Evolutionary conservation across 129 eudicot species (phyloP), one percentile per base, ranked within the genome.

Genomic region (Chrysanthemum lavandulifolium): DNA sequence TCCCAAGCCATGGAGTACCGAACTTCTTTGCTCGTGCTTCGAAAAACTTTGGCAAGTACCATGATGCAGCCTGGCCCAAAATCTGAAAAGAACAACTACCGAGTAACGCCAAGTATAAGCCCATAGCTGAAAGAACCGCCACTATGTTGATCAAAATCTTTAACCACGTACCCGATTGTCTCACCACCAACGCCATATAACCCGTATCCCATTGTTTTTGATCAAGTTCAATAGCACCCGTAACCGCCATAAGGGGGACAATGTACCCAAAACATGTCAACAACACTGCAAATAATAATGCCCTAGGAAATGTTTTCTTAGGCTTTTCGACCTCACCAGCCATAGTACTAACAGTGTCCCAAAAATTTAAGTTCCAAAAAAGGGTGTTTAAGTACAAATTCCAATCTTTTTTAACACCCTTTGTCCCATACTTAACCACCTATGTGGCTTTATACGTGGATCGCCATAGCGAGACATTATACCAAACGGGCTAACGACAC

Each of bases 1-100:
- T 85, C 54, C 86, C 86, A 0, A 82, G 83, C 90, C 90, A 85
- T 36, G 90, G 90, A n/a, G 90, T 85, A 6, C 74, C 65, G 43
- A 86, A 86, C 82, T 80, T 80, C 15, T 72, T 86, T 1, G 88
- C 83, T 51, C 91, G 56, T 6, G 51, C 4, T 4, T 63, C 76
- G 18, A 77, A 86, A 10, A 83, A 81, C 66, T 77, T 81, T 0
- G 91, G 91, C 73, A 86, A 53, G 33, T 80, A 27, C 0, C 82
- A 88, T 19, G 78, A 47, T 52, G 81, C 88, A 14, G 88, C 84
- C 91, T 83, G 83, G 13, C 91, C 91, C 19, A 66, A 40, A 9
- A 60, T 60, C 10, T 60, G 65, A 60, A 21, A 60, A 60, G 40
- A 5, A 60, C 65, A 25, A 25, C 65, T 60, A 60, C 65, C 2